Evolutionary conservation across 345 rosid species (phyloP).

Genomic region (Schrenkiella parvula): DNA sequence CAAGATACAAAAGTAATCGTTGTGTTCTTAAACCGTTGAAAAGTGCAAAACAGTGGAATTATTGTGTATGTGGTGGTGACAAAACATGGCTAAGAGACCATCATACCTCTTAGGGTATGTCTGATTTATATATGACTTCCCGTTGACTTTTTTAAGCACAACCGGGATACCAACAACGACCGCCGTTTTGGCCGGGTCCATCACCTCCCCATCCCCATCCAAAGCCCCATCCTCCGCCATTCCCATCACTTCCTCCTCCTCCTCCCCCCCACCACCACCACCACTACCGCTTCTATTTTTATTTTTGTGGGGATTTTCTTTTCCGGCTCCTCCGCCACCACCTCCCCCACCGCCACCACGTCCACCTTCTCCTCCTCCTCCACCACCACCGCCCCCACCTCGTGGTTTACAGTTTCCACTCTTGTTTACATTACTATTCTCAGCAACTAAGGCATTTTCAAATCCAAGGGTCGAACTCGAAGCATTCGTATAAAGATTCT

Average conservation of each 20-base stretch:
- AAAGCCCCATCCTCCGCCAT: slow-evolving; percentile 37
- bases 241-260: slow-evolving; percentile 30
- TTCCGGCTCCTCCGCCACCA: slow-evolving; percentile 5
- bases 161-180: slow-evolving; percentile 52
- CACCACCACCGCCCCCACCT: slow-evolving; percentile 22
- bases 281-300: slow-evolving; percentile 1
- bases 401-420: slow-evolving; percentile 23
- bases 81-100: slow-evolving; percentile 6
- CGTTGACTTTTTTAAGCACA: slow-evolving; percentile 34
- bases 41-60: slow-evolving; percentile 11
- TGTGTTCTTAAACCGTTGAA: neutral
- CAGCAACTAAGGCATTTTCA: slow-evolving; percentile 21
- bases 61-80: slow-evolving; percentile 7
- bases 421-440: slow-evolving; percentile 13
- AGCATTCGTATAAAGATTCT: neutral
- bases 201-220: slow-evolving; percentile 38
- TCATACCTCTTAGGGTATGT: neutral
- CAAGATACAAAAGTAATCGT: neutral
- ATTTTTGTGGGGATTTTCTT: slow-evolving; percentile 1
- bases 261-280: slow-evolving; percentile 22
- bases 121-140: slow-evolving; percentile 12
- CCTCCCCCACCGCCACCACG: neutral
- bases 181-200: slow-evolving; percentile 38
- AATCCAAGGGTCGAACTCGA: slow-evolving; percentile 7
- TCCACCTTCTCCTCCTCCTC: neutral